Evolutionary conservation across 2,329 filamentous ascomycete genomes (phyloP), one percentile per base, ranked within the genome.

Genomic region (Apiospora kogelbergensis): DNA sequence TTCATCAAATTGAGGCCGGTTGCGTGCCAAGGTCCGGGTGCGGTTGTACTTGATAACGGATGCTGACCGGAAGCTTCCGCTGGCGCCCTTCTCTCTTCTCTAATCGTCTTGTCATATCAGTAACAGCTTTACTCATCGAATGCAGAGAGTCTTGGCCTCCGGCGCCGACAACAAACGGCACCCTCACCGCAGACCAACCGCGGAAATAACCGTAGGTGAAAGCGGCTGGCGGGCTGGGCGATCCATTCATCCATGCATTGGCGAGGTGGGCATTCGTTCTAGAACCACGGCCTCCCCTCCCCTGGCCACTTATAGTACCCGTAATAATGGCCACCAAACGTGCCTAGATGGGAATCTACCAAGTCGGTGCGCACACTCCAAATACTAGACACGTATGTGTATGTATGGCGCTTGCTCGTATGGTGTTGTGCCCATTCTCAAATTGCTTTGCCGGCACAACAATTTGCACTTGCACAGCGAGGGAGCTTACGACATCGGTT

Each of bases 291-390:
- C 53, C 53, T 60, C 53, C 30, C 53, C 30, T 37, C 30, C 53
- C 53, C 30, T 60, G 53, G 30, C 53, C 53, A 60, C 53, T 60
- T 60, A 60, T 60, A 57, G 48, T 60, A 60, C 53, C 53, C 53
- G 30, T 60, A 60, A 37, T 60, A 60, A 60, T 60, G 30, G 53
- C 53, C 53, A 60, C 53, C 48, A 33, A 60, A 37, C 30, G 24
- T n/a, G 48, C 26, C 48, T 57, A 57, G 48, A 60, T 60, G 53
- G 30, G 53, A 60, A 26, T 60, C 53, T 37, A 11, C 53, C 33
- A n/a, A n/a, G n/a, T 15, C 40, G 15, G 11, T 13, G 11, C 17
- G 33, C 24, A 26, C 26, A 57, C 26, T 57, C 13, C 40, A 15
- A 42, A 42, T 42, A 42, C 17, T 57, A 17, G 48, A 57, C 48